Conservation (phyloP, 2,329 filamentous ascomycete species). For the Exophiala oligosperma region DNA sequence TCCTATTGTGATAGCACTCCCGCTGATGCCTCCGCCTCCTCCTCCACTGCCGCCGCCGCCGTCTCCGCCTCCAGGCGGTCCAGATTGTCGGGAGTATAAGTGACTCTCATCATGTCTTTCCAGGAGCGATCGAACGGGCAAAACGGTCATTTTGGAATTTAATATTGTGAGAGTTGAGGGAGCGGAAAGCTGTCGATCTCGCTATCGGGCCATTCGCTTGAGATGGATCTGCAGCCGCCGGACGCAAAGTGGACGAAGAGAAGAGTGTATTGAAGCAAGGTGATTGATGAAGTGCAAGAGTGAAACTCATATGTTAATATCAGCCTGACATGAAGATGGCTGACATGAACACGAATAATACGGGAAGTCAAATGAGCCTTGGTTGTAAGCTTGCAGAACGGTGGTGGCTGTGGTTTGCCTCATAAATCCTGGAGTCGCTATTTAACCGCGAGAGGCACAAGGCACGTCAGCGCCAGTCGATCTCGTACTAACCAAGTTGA, state of each 20-base stretch:
- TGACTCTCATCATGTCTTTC: not conserved
- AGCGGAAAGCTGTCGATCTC: not conserved
- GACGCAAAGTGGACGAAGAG: not conserved
- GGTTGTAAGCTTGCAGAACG: not conserved
- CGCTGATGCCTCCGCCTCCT: constrained; percentile 8
- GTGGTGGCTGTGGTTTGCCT: not conserved
- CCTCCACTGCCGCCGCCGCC: not conserved
- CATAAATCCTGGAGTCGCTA: not conserved
- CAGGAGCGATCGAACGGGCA: not conserved
- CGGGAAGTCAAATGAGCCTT: not conserved
- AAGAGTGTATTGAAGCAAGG: not conserved
- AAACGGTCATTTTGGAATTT: not conserved
- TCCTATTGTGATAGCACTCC: constrained; percentile 18
- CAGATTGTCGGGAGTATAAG: constrained; percentile 7
- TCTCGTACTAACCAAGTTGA: not conserved
- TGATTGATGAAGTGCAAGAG: not conserved
- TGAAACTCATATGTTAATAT: not conserved
- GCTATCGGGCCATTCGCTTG: not conserved
- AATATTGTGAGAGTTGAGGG: not conserved
- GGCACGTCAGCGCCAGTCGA: not conserved
- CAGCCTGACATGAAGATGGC: not conserved
- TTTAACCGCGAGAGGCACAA: not conserved
- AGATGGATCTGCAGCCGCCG: not conserved
- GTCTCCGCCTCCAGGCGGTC: not conserved
- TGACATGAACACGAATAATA: not conserved